Base-by-base conservation (phyloP, 2,329 filamentous ascomycete genomes). In the Leptodontidium sp. region DNA sequence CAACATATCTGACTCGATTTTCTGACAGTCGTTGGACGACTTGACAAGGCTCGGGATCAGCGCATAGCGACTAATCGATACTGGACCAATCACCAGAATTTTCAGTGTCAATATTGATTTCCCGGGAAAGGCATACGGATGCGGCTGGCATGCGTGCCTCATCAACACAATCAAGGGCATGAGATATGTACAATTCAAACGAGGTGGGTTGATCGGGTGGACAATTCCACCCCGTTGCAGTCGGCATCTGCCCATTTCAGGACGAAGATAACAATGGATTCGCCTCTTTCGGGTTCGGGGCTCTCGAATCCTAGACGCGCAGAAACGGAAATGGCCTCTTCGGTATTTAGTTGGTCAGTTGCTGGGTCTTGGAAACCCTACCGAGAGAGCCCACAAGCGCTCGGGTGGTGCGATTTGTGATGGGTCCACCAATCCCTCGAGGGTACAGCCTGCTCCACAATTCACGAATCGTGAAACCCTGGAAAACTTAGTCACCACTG, bases 361-460 rank as follows among this genome's bases (percentile, higher is more conserved):
- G 52, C 26, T 43, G 47, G 8, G 49, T n/a, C 62, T 43, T 29
- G 62, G 55, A 14, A 29, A 29, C 3, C 29, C 47, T 64, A 52
- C 49, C 32, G 24, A 45, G 62, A 55, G 32, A 55, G 32, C 32
- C 49, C 62, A 45, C 52, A 55, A 64, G 62, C 62, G 32, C 52
- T 59, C 57, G 57, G 55, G 21, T 32, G 57, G 21, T 45, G 57
- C n/a, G 57, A 43, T 59, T 59, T 43, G 57, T 59, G 57, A 43
- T 29, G 38, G 38, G 35, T 24, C 57, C 35, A 43, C 57, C 57
- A 59, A 59, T 59, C 21, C 52, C 24, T 58, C 21, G 57, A 43
- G 21, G 21, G 38, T 9, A 45, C 35, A 21, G n/a, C 21, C 21
- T 24, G 12, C 57, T 43, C 57, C 21, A 59, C 21, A 21, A 29